phyloP scores from a whole-genome alignment of 2,329 filamentous ascomycete genomes.

The Orbilia brochopaga region DNA sequence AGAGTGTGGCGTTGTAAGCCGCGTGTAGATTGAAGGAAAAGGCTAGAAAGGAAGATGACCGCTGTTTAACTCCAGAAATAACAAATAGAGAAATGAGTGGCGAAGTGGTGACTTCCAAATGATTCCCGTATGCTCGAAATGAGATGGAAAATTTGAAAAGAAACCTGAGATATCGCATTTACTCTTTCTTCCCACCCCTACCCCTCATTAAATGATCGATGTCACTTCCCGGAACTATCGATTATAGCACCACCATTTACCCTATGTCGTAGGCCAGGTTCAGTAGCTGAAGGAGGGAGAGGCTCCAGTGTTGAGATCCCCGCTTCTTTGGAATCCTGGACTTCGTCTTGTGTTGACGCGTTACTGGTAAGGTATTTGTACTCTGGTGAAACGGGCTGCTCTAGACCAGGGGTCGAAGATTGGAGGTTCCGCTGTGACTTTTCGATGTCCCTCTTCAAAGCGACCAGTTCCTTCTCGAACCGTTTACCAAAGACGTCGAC shows the following conservation, averaged over 20 bases:
- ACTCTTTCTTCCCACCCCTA: too few species aligned
- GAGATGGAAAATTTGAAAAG: too few species aligned
- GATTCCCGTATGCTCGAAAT: too few species aligned
- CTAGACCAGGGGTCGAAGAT: constrained; percentile 31
- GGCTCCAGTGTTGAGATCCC: constrained; percentile 33
- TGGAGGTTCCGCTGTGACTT: constrained; percentile 78
- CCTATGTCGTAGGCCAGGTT: constrained; percentile 34
- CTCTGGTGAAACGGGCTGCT: constrained; percentile 21
- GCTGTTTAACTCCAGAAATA: too few species aligned
- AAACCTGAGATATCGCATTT: too few species aligned
- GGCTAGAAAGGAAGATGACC: too few species aligned
- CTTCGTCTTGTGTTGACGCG: constrained; percentile 25
- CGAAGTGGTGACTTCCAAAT: too few species aligned
- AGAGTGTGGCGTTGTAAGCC: too few species aligned
- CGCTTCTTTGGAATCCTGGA: constrained; percentile 36
- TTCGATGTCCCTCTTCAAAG: constrained; percentile 82
- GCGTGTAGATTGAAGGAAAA: too few species aligned
- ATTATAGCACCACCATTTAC: constrained; percentile 4
- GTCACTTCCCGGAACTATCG: not conserved
- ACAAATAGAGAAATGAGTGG: too few species aligned
- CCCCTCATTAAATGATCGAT: too few species aligned
- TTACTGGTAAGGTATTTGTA: constrained; percentile 16
- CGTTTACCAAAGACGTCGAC: constrained; percentile 93
- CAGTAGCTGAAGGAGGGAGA: constrained; percentile 31
- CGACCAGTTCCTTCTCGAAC: constrained; percentile 94